Base-by-base conservation (phyloP, 2,329 filamentous ascomycete genomes). In the Fusarium nisikadoi region DNA sequence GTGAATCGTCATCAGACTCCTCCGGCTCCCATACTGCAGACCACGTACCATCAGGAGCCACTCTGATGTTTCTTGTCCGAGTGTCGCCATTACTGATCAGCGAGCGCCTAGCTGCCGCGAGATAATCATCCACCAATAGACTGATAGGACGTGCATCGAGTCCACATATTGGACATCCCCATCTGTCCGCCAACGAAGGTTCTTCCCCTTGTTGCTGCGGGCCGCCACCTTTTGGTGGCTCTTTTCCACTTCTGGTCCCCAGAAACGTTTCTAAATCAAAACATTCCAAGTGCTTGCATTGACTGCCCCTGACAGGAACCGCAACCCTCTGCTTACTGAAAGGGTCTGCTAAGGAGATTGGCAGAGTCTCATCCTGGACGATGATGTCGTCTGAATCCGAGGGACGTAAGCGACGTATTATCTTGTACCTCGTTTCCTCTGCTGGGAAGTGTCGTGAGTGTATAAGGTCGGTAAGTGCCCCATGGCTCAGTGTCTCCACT, bases 191-290 rank as follows among this genome's bases (percentile, higher is more conserved):
- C 60, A 87, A 82, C 3, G 85, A 86, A 13, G 88, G 89, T 72
- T 91, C 86, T 14, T 50, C 63, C 12, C 70, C 74, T 29, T 64
- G 39, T 39, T 72, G 41, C 3, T 41, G 25, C 19, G 52, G 19
- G 8, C 55, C 68, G n/a, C 62, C 70, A 42, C 38, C 67, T 39
- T 71, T 71, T n/a, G 61, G 62, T 7, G 70, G 39, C 9, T 81
- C 79, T 67, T 86, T 87, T 19, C 82, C 81, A 9, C 85, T 84
- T 45, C 93, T 89, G 9, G 92, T 93, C 19, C 85, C 81, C 13
- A 99, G 87, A 84, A 94, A 98, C 2, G 89, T 95, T 25, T 92
- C 88, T 12, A 98, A 89, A 79, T 98, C 95, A 78, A 98, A 98
- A 78, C 94, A 97, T 78, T 98, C 94, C 39, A 92, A 84, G 78